Base-by-base conservation (phyloP, 768 basidiomycete genomes). In the Suillus fuscotomentosus region DNA sequence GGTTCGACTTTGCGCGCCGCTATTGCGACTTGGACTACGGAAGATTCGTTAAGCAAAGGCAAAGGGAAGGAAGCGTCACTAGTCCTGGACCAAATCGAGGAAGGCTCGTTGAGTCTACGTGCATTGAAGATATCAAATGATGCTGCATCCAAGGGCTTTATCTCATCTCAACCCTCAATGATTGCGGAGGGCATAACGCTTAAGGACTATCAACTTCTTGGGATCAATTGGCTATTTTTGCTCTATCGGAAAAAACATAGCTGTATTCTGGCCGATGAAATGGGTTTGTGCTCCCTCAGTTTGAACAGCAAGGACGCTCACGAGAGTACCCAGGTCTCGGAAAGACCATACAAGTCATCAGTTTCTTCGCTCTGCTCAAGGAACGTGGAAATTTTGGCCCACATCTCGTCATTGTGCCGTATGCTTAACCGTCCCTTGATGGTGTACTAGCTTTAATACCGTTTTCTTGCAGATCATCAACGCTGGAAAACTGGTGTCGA, bases 321-420 rank as follows among this genome's bases (percentile, higher is more conserved):
- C 65, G 38, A 27, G 38, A 38, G 36, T 55, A 17, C 39, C 6
- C 61, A 97, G 97, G 97, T 71, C 88, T 99, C 67, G 97, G 97
- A 34, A 99, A 99, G 82, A 99, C 97, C 2, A 92, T 97, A 45
- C 97, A 99, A 79, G 97, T 99, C 62, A 99, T 99, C 75, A 92
- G 95, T 62, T 97, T 99, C 80, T 86, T 99, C 66, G 92, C 96
- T 4, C 84, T 92, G 70, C 82, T 99, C 60, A 93, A 92, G 73
- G 92, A 94, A 70, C 83, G 80, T 57, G 91, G 90, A 20, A 84
- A 82, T 61, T 83, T 81, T 62, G 97, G 95, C 0, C 95, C 96
- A 15, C 95, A 98, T 78, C 86, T 99, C 36, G 84, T 99, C 60
- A 88, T 99, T 69, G 97, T 99, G 11, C 97, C 97, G 90, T 98